Percentiles rank a stretch among this genome's conserved stretches.
phyloP scores from a whole-genome alignment of 1,284 basidiomycete genomes.

The Cystobasidium pallidum region DNA sequence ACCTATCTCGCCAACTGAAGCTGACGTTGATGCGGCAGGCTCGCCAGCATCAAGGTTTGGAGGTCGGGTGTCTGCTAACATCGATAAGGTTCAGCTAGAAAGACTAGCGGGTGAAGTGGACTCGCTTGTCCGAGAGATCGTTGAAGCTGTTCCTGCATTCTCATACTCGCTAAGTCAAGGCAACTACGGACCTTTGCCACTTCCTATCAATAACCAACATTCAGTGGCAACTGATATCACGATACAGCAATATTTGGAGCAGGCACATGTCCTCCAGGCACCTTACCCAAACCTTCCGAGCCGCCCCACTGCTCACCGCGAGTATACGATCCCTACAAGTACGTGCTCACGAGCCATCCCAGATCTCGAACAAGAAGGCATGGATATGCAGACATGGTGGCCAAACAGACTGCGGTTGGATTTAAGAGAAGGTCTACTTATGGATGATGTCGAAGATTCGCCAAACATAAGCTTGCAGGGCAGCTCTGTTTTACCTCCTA shows the following conservation, averaged over 20 bases:
- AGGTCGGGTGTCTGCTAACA: neutral
- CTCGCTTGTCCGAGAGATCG: constrained; percentile 34
- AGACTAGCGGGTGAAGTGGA: constrained; percentile 32
- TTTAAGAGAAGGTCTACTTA: constrained; percentile 34
- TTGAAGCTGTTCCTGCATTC: constrained; percentile 42
- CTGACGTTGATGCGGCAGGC: neutral
- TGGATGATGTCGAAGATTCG: constrained; percentile 23
- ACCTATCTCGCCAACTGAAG: too few species aligned
- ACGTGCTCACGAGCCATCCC: neutral
- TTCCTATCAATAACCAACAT: constrained; percentile 15
- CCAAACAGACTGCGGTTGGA: constrained; percentile 22
- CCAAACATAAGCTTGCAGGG: constrained; percentile 25
- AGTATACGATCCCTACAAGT: neutral
- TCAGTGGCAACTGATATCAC: neutral
- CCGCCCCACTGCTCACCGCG: neutral
- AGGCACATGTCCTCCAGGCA: constrained; percentile 14
- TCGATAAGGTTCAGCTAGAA: constrained; percentile 24
- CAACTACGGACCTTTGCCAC: constrained; percentile 35
- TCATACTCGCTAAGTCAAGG: constrained; percentile 37
- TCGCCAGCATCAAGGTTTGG: neutral
- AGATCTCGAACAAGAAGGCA: constrained; percentile 8
- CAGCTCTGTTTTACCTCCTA: constrained; percentile 1
- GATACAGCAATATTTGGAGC: constrained; percentile 24
- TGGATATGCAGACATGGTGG: constrained; percentile 26
- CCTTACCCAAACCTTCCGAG: neutral